Base-by-base conservation (phyloP, 352 stramenopile genomes). In the Globisporangium camurandrum region DNA sequence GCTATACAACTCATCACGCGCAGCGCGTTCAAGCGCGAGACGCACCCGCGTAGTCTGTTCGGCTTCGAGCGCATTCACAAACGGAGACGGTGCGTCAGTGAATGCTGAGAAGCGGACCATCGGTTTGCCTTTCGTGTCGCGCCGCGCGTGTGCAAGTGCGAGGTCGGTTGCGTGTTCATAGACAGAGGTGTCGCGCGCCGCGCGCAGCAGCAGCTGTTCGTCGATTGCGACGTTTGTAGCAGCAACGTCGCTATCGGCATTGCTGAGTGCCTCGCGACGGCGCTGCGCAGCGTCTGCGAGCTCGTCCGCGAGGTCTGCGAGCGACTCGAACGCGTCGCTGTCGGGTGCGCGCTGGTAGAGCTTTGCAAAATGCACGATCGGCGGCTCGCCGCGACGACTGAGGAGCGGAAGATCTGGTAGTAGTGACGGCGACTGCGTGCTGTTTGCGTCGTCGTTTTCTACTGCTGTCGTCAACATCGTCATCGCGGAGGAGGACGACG, bases 321-420 rank as follows among this genome's bases (percentile, higher is more conserved):
- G 31, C 31, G 31, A 37, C 31, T 37, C 31, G 31, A 37, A 37
- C 31, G 72, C 56, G 27, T 88, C 72, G 17, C 69, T 63, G 22
- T 84, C 70, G 26, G 71, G 73, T 26, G 55, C 69, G 51, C 76
- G 76, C 49, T 72, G 68, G 62, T 91, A 88, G 60, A 91, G 61
- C 41, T 68, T 65, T 6, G 75, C 60, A 44, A 91, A 91, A 41
- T 79, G 52, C n/a, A 79, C 54, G 36, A 77, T 70, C 24, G 40
- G 46, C 12, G 20, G 44, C 43, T 46, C 44, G 44, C 51, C 28
- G 6, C 8, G 11, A 19, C 14, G 20, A 37, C 51, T 58, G 34
- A 58, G 51, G 27, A 58, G 44, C 28, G 51, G 51, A 26, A 58
- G 22, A 20, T 54, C 48, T 19, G 48, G 48, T 22, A 54, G 28